phyloP scores from a whole-genome alignment of 2,329 filamentous ascomycete species.

The Fusarium compactum region DNA sequence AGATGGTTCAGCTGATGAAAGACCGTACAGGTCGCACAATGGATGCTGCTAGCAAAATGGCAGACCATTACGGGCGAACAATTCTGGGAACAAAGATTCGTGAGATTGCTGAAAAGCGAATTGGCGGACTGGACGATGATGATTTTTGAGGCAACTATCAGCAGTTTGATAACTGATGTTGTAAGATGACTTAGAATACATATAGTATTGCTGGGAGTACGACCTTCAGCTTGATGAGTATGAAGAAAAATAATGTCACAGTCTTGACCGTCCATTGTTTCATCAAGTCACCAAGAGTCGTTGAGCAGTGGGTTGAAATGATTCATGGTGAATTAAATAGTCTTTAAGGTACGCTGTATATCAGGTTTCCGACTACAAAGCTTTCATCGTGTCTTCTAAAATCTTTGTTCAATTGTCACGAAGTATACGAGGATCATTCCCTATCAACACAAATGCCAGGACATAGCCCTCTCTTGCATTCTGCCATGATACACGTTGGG shows the following conservation, averaged over 20 bases:
- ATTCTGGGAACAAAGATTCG: slow-evolving; percentile 92
- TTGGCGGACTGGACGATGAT: slow-evolving; percentile 71
- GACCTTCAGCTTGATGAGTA: background rate
- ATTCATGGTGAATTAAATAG: background rate
- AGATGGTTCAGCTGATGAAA: slow-evolving; percentile 87
- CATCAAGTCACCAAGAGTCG: background rate
- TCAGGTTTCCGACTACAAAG: background rate
- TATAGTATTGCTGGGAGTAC: slow-evolving; percentile 9
- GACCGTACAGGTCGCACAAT: slow-evolving; percentile 90
- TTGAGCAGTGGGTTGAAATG: background rate
- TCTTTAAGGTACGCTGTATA: background rate
- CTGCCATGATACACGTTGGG: background rate
- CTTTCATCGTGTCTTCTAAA: background rate
- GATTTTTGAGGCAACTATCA: slow-evolving; percentile 51
- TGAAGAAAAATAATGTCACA: background rate
- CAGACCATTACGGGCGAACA: slow-evolving; percentile 82
- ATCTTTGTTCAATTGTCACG: background rate
- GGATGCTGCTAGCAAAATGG: slow-evolving; percentile 90
- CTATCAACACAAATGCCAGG: background rate
- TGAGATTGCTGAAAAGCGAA: slow-evolving; percentile 79
- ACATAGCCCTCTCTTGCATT: background rate
- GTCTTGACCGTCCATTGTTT: background rate
- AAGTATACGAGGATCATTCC: background rate
- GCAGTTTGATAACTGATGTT: background rate
- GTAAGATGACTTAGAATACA: slow-evolving; percentile 1